phyloP scores from a whole-genome alignment of 441 rosid genomes.

The Bruguiera hainesii region DNA sequence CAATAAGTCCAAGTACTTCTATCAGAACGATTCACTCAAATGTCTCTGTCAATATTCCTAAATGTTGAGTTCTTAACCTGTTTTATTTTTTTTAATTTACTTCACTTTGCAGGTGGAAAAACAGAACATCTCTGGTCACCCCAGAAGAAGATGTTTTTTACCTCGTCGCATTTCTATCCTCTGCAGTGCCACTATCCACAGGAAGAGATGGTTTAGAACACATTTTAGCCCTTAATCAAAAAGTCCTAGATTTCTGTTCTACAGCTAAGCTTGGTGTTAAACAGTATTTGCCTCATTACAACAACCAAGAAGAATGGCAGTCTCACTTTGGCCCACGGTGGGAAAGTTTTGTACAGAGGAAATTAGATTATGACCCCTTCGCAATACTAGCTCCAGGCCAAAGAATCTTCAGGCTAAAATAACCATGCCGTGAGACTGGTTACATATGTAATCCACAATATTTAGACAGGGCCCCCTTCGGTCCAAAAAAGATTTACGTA shows the following conservation, averaged over 20 bases:
- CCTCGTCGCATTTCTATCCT: conserved; percentile 66
- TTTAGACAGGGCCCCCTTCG: too few species aligned
- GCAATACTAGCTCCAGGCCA: conserved; percentile 98
- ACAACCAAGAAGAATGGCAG: conserved; percentile 73
- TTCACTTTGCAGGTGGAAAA: conserved; percentile 69
- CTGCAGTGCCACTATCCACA: conserved; percentile 61
- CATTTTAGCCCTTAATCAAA: conserved; percentile 59
- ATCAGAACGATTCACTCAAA: conserved; percentile 7
- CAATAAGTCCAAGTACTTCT: conserved; percentile 62
- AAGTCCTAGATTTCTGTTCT: conserved; percentile 62
- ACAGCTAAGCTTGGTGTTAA: conserved; percentile 58
- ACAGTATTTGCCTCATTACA: conserved; percentile 89
- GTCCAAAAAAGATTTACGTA: too few species aligned
- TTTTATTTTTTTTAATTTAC: background rate
- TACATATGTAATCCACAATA: too few species aligned
- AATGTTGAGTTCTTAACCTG: conserved; percentile 5
- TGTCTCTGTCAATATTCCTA: background rate
- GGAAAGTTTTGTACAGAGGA: conserved; percentile 68
- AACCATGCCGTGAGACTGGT: too few species aligned
- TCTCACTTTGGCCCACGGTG: conserved; percentile 78
- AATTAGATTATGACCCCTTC: conserved; percentile 74
- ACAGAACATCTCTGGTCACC: conserved; percentile 56
- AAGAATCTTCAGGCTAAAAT: conserved; percentile 41
- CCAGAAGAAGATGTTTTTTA: conserved; percentile 78
- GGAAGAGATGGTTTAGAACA: conserved; percentile 56